Conservation (phyloP, 2,329 filamentous ascomycete species). For the Pestalotiopsis sp. region DNA sequence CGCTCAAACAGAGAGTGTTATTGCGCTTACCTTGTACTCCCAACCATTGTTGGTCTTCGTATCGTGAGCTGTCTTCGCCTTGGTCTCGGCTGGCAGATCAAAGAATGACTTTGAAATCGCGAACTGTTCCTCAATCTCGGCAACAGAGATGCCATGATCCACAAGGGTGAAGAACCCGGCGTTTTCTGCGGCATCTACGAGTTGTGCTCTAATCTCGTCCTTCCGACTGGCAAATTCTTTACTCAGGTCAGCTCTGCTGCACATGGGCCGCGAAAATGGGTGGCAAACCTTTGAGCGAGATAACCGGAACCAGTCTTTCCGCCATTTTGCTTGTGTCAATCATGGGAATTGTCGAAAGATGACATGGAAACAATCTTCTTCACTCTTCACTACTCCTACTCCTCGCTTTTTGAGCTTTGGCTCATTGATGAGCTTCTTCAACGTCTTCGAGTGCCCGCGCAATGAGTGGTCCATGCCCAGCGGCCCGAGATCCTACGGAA, state of each 20-base stretch:
- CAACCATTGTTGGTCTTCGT: slow-evolving; percentile 4
- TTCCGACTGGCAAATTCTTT: neutral
- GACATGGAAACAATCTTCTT: too few relatives aligned
- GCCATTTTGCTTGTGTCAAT: neutral
- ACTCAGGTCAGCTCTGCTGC: neutral
- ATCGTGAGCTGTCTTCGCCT: neutral
- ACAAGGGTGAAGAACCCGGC: neutral
- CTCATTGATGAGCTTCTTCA: too few relatives aligned
- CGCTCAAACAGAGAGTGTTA: too few relatives aligned
- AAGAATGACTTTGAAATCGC: slow-evolving; percentile 1
- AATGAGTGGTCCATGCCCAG: neutral
- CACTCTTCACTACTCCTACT: too few relatives aligned
- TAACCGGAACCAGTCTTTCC: neutral
- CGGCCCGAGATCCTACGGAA: neutral
- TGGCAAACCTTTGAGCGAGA: slow-evolving; percentile 3
- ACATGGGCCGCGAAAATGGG: neutral
- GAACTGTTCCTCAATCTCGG: neutral
- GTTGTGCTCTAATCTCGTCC: neutral
- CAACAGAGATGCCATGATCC: neutral
- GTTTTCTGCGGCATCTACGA: neutral
- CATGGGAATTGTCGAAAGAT: neutral
- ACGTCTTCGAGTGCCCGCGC: too few relatives aligned
- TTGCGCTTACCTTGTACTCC: neutral
- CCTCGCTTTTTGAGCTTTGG: too few relatives aligned
- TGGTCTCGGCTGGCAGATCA: slow-evolving; percentile 3